Evolutionary conservation across 805 yeast genomes (phyloP).

Genomic region (Kazachstania viticola): DNA sequence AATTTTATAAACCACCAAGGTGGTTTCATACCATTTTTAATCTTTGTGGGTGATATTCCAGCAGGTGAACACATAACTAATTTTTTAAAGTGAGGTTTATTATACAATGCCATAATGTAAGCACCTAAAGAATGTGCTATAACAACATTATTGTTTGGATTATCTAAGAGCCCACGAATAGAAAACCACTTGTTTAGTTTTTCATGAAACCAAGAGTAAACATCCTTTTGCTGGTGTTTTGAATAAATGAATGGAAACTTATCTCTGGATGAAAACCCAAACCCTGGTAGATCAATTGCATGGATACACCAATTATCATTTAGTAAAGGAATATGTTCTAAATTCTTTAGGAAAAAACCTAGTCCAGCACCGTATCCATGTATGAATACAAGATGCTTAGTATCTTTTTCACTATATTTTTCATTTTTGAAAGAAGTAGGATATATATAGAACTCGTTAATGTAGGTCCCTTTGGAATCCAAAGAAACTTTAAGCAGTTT

Average conservation of each 20-base stretch:
- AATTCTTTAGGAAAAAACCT: constrained; percentile 72
- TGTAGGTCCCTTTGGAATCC: constrained; percentile 37
- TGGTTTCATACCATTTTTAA: constrained; percentile 25
- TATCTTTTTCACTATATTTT: constrained; percentile 7
- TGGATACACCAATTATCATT: constrained; percentile 58
- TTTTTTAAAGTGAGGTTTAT: constrained; percentile 49
- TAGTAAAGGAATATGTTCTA: constrained; percentile 37
- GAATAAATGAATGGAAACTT: constrained; percentile 36
- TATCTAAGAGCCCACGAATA: constrained; percentile 10
- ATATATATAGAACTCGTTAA: constrained; percentile 66
- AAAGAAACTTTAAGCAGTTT: constrained; percentile 29
- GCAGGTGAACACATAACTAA: constrained; percentile 84
- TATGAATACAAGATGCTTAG: constrained; percentile 53
- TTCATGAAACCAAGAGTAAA: constrained; percentile 34
- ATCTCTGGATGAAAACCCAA: constrained; percentile 82
- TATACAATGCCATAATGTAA: constrained; percentile 60
- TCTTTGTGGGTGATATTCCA: constrained; percentile 53
- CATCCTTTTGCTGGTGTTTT: constrained; percentile 11
- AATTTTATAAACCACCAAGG: constrained; percentile 71
- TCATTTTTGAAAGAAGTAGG: constrained; percentile 40
- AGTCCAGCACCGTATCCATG: constrained; percentile 96
- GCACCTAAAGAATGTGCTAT: constrained; percentile 93
- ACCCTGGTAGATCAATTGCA: constrained; percentile 81
- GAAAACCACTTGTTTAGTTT: constrained; percentile 38
- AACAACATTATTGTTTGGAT: constrained; percentile 37